A percentile compares a stretch with the other conserved stretches of the same genome.
Evolutionary conservation across 257 asterid species (phyloP).

Genomic region (Scutellaria barbata): DNA sequence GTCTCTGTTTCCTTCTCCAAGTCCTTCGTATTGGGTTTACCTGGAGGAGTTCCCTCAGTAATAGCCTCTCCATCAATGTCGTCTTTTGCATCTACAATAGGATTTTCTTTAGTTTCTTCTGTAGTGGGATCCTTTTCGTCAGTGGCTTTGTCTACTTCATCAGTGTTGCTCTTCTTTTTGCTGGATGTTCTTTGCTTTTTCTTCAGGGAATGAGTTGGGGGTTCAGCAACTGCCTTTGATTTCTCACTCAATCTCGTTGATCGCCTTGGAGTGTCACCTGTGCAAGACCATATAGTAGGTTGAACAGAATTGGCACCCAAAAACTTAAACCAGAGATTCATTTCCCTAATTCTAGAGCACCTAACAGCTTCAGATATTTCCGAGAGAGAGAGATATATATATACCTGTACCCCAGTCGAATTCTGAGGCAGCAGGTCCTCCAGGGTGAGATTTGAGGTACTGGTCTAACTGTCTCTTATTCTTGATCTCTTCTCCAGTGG

Average conservation of each 20-base stretch:
- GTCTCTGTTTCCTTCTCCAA: conserved; percentile 33
- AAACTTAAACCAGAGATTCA: neutral
- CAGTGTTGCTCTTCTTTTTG: conserved; percentile 38
- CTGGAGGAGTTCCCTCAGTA: conserved; percentile 30
- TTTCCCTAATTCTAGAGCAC: conserved; percentile 2
- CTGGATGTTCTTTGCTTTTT: conserved; percentile 51
- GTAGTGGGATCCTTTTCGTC: conserved; percentile 38
- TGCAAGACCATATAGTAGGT: conserved; percentile 20
- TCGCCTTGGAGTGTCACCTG: conserved; percentile 71
- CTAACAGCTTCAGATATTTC: neutral
- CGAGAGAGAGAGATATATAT: conserved; percentile 13
- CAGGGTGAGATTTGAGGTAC: conserved; percentile 74
- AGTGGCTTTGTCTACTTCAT: conserved; percentile 41
- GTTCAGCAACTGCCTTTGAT: conserved; percentile 46
- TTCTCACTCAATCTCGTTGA: conserved; percentile 63
- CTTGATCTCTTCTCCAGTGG: conserved; percentile 70
- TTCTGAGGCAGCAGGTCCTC: conserved; percentile 53
- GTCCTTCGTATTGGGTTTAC: conserved; percentile 28
- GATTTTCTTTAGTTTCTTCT: conserved; percentile 38
- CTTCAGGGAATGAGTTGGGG: conserved; percentile 48
- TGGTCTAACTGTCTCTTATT: conserved; percentile 62
- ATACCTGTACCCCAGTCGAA: conserved; percentile 70
- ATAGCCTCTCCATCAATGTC: conserved; percentile 27
- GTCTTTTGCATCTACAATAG: conserved; percentile 30
- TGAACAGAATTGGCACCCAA: conserved; percentile 16